Evolutionary conservation across 768 basidiomycete genomes (phyloP), one percentile per base, ranked within the genome.

Genomic region (Suillus brevipes): DNA sequence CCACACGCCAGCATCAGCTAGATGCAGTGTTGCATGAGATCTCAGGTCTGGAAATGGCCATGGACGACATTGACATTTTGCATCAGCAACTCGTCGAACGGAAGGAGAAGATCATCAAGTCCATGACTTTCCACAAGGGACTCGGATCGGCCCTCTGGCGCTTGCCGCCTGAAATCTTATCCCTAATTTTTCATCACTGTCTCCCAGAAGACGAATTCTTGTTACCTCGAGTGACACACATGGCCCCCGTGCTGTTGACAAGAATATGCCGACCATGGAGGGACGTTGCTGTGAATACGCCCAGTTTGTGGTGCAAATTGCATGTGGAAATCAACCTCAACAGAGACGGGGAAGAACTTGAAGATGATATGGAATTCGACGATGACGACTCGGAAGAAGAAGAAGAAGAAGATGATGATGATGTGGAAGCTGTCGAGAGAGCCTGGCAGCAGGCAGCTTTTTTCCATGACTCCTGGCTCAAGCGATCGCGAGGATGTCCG

Each of bases 221-320:
- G n/a, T n/a, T n/a, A n/a, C n/a, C n/a, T n/a, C n/a, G n/a, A n/a
- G n/a, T n/a, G n/a, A n/a, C n/a, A n/a, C n/a, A n/a, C n/a, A n/a
- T n/a, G n/a, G 28, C 77, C 0, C 83, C 84, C n/a, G 65, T 81
- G 38, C 55, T 81, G 8, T 66, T 85, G 25, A 73, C 79, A 23
- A 71, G 71, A 47, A 78, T 85, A 16, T 83, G 81, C 66, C 71
- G 72, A 1, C 64, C 73, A 4, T 86, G 85, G 85, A 78, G 78
- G 65, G 62, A 71, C 6, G 62, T 85, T 16, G 79, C 74, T 31
- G 57, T 75, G 18, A 70, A 72, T 8, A 81, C 80, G 0, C 82
- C 85, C 10, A 76, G 74, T 61, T 71, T 86, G 34, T 86, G 85
- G 85, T 79, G 81, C 13, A 77, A 80, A 1, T 81, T 86, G 8